Base-by-base conservation (phyloP, 2,329 filamentous ascomycete genomes). In the Ascochyta fabae region DNA sequence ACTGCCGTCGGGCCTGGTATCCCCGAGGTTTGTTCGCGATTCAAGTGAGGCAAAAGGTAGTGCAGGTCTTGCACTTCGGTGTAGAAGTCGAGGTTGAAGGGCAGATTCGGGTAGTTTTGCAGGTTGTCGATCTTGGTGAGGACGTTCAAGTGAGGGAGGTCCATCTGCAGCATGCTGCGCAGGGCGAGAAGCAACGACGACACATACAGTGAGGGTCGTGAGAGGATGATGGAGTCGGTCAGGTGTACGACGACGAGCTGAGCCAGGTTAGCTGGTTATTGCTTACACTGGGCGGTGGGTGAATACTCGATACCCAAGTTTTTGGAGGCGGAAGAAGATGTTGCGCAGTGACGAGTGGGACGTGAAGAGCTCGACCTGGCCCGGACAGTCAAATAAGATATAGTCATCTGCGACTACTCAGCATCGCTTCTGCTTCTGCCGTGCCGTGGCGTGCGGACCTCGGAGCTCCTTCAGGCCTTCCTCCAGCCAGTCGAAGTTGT, bases 121-220 rank as follows among this genome's bases (percentile, higher is more conserved):
- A 99, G 83, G 72, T 97, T 97, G 78, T 99, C 95, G 78, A 99
- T 96, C 79, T 99, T 99, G 54, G 93, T 97, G 24, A 99, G 84
- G 59, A 99, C 91, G 71, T 99, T 99, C 64, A 99, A 83, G 72
- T 97, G 92, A 0, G 95, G 92, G 59, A 98, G 89, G 71, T 98
- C 95, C 85, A 99, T 94, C 78, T 98, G 95, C 48, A 99, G 87
- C 94, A 99, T 99, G 67, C 92, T 93, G 63, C 95, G 89, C 61
- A 99, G 86, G 51, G 92, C 94, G 23, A 99, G 87, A 53, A 99
- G 88, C 53, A 99, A 84, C 13, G 96, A 95, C 64, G 94, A 96
- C 56, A 99, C 89, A 77, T 97, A 99, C 58, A 98, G 85, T 3
- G 93, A 97, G 0, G 95, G 95, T 57, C 96, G 87, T 0, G 93